phyloP scores from a whole-genome alignment of 495 filamentous ascomycete genomes.

The Neurospora sp. region DNA sequence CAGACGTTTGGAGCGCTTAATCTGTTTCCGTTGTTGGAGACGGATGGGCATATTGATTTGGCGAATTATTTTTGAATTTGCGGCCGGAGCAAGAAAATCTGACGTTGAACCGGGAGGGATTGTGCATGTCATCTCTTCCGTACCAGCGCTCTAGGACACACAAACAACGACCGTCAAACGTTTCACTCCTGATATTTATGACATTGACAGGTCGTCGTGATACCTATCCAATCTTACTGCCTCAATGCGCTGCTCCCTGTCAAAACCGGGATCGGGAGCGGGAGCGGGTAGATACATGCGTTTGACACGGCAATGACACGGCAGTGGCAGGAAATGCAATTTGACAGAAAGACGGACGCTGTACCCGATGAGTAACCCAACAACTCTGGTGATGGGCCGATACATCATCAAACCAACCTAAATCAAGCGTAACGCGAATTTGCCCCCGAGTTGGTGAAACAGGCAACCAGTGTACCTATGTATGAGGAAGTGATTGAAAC shows the following conservation, averaged over 20 bases:
- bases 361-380: background rate
- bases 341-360: background rate
- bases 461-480: too few relatives aligned
- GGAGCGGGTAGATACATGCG: background rate
- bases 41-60: slow-evolving; percentile 34
- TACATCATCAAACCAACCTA: background rate
- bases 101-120: background rate
- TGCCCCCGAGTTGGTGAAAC: background rate
- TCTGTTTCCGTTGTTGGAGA: slow-evolving; percentile 33
- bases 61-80: slow-evolving; percentile 27
- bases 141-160: background rate
- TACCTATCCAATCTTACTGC: background rate
- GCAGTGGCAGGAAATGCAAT: background rate
- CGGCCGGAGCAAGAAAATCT: background rate
- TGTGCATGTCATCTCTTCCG: background rate
- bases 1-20: slow-evolving; percentile 33
- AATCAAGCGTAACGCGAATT: background rate
- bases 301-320: background rate
- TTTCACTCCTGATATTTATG: background rate
- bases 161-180: background rate
- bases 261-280: background rate
- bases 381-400: background rate
- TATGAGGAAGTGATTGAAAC: too few relatives aligned
- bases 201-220: background rate
- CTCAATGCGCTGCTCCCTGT: background rate